Evolutionary conservation across 331 rosid species (phyloP), one percentile per base, ranked within the genome.

Genomic region (Rhamnella rubrinervis): DNA sequence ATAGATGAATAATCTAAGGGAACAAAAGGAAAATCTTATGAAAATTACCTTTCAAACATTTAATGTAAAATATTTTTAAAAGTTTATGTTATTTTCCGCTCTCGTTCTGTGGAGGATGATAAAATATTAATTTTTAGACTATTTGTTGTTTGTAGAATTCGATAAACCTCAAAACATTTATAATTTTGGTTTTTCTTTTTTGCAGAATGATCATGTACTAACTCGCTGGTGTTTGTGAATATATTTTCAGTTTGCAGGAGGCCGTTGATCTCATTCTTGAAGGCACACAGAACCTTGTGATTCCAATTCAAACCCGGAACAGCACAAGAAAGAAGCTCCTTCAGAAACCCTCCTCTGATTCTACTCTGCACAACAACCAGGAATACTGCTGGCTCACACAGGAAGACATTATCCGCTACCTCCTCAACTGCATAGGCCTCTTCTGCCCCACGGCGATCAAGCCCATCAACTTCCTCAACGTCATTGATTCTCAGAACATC

Each of bases 351-450:
- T 58, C 71, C 50, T 46, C 66, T 37, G 81, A 83, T 21, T 26
- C 80, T 0, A 66, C 78, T 6, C 10, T 70, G n/a, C 91, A 88
- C 73, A 73, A 86, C 67, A 59, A 71, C 40, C 75, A 21, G 2
- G 75, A 75, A 52, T 93, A 84, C 66, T 91, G 98, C 77, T 93
- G 98, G 97, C 78, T 93, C 47, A 77, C 87, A 19, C 92, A 85
- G 59, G 98, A 93, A 79, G 97, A 93, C 66, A 66, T 93, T 26
- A 81, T 93, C 65, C 91, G 98, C 26, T 83, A 81, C 75, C 97
- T 93, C 21, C 84, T 93, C 15, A 88, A 87, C 77, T 87, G 80
- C 59, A 91, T 93, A n/a, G 85, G 87, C 1, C 58, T 71, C 26
- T 93, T 93, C 65, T 79, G 91, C 50, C 78, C 89, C 28, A 73